Percentiles rank a stretch among this genome's conserved stretches.
phyloP scores from a whole-genome alignment of 305 asterid genomes.

The Fraxinus dipetala region DNA sequence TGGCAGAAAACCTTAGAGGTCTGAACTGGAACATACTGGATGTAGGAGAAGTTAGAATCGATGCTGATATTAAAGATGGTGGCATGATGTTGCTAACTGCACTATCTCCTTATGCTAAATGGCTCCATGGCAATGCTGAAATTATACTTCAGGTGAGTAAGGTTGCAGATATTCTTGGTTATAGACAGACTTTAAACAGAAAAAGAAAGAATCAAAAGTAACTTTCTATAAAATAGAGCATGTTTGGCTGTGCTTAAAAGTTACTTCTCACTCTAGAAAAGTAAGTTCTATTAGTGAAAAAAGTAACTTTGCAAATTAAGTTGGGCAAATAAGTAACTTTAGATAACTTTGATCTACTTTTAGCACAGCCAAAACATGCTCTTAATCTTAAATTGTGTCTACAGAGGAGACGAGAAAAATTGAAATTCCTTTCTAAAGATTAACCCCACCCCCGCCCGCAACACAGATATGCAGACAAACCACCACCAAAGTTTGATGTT shows the following conservation, averaged over 20 bases:
- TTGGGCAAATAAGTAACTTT: neutral
- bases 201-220: conserved; percentile 1
- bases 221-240: neutral
- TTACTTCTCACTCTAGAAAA: neutral
- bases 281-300: neutral
- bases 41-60: conserved; percentile 97
- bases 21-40: conserved; percentile 93
- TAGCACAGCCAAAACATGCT: neutral
- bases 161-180: conserved; percentile 14
- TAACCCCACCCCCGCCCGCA: neutral
- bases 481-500: conserved; percentile 12
- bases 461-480: neutral
- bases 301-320: neutral
- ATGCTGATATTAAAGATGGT: conserved; percentile 95
- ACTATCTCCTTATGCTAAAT: conserved; percentile 92
- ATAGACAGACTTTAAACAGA: neutral
- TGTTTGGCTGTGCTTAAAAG: neutral
- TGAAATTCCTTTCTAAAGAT: neutral
- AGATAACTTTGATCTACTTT: neutral
- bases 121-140: conserved; percentile 99
- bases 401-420: neutral
- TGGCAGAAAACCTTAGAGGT: conserved; percentile 90
- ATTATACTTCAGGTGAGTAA: conserved; percentile 81
- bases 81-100: conserved; percentile 99
- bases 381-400: neutral